Conservation (phyloP, 2,329 filamentous ascomycete genomes). For the Fusarium siculi region DNA sequence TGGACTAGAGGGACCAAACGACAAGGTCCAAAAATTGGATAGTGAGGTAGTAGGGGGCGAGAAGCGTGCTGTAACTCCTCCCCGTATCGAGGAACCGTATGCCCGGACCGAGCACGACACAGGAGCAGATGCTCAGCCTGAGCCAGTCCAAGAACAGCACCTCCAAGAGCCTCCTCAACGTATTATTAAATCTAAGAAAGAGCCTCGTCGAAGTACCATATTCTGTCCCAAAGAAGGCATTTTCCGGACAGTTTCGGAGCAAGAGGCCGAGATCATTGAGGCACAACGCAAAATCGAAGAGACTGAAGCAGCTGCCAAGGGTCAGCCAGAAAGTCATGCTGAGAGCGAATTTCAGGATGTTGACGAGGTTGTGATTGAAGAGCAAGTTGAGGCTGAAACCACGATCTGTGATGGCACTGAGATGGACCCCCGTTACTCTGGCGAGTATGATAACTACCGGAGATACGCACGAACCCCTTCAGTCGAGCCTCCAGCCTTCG, state of each 20-base stretch:
- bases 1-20: constrained; percentile 40
- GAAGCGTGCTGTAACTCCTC: constrained; percentile 25
- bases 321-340: constrained; percentile 10
- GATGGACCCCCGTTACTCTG: constrained; percentile 48
- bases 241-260: constrained; percentile 68
- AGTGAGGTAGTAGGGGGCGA: constrained; percentile 44
- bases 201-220: constrained; percentile 62
- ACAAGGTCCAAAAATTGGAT: constrained; percentile 52
- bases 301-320: constrained; percentile 17
- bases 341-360: constrained; percentile 10
- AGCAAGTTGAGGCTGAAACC: constrained; percentile 35
- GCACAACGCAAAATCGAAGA: constrained; percentile 44
- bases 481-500: constrained; percentile 69
- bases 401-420: constrained; percentile 18
- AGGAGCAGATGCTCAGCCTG: constrained; percentile 16
- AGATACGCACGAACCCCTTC: constrained; percentile 69
- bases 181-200: constrained; percentile 48
- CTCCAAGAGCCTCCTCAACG: constrained; percentile 36
- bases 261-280: constrained; percentile 60
- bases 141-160: constrained; percentile 37
- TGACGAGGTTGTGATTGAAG: constrained; percentile 27
- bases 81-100: constrained; percentile 36
- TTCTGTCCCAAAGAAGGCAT: constrained; percentile 72
- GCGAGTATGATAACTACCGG: constrained; percentile 50
- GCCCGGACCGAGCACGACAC: constrained; percentile 1